A percentile compares a stretch with the other conserved stretches of the same genome.
Evolutionary conservation across 208 protist genomes (phyloP).

Genomic region (Angomonas deanei): DNA sequence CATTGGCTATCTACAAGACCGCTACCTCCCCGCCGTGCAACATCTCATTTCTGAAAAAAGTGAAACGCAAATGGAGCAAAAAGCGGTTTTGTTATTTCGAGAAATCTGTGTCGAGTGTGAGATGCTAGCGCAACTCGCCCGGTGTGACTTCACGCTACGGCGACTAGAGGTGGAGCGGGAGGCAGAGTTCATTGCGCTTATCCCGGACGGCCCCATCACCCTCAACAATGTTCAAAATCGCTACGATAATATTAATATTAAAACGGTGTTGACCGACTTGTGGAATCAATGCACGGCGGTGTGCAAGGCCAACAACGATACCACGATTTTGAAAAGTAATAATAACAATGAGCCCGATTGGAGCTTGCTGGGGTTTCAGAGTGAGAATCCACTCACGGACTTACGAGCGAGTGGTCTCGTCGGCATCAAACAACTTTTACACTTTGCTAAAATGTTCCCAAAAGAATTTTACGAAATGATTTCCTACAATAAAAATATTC

Average conservation of each 20-base stretch:
- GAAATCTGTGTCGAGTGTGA: constrained; percentile 18
- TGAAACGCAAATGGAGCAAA: no score
- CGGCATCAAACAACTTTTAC: constrained; percentile 64
- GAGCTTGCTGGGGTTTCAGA: constrained; percentile 83
- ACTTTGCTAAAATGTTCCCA: constrained; percentile 72
- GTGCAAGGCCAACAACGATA: background rate
- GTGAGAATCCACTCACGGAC: constrained; percentile 82
- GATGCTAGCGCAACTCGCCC: constrained; percentile 48
- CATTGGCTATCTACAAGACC: constrained; percentile 39
- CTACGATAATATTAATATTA: background rate
- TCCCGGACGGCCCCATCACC: no score
- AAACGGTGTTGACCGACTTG: background rate
- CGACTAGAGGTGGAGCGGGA: constrained; percentile 50
- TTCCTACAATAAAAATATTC: constrained; percentile 48
- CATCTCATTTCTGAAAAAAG: no score
- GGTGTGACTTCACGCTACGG: constrained; percentile 31
- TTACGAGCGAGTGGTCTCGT: constrained; percentile 82
- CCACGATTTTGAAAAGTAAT: no score
- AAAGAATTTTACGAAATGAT: constrained; percentile 64
- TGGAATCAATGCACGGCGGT: background rate
- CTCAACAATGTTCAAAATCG: background rate
- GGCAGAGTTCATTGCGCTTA: constrained; percentile 44
- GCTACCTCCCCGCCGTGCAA: constrained; percentile 29
- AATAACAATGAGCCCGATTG: no score
- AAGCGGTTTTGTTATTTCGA: no score